Conservation (phyloP, 2,329 filamentous ascomycete genomes). For the Alternaria metachromatica region DNA sequence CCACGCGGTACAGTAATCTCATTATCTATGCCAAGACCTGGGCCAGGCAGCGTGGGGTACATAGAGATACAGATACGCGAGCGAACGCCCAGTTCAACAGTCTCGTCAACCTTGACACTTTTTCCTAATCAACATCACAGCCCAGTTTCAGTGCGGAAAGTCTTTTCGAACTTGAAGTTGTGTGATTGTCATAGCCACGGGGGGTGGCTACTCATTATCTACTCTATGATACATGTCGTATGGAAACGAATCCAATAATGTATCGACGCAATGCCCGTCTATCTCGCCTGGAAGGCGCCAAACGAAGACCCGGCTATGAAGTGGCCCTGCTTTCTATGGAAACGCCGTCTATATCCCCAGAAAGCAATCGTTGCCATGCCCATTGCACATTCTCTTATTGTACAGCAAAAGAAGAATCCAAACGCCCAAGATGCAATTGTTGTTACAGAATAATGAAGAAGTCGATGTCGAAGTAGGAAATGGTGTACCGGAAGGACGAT, state of each 20-base stretch:
- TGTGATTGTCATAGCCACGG: neutral
- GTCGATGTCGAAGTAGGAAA: neutral
- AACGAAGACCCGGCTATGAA: neutral
- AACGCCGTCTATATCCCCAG: conserved; percentile 20
- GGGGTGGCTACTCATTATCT: neutral
- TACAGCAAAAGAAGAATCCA: conserved; percentile 14
- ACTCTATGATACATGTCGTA: neutral
- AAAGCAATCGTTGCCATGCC: conserved; percentile 12
- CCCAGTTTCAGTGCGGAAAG: neutral
- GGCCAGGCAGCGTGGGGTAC: conserved; percentile 27
- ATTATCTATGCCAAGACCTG: conserved; percentile 31
- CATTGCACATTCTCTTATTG: conserved; percentile 17
- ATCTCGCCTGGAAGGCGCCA: neutral
- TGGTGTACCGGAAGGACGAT: neutral
- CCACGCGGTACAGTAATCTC: conserved; percentile 17
- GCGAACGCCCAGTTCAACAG: neutral
- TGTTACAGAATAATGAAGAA: conserved; percentile 14
- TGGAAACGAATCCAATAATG: conserved; percentile 1
- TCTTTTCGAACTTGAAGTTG: neutral
- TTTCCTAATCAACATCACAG: neutral
- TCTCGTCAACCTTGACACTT: neutral
- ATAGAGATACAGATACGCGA: neutral
- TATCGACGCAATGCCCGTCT: conserved; percentile 8
- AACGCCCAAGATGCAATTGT: conserved; percentile 23
- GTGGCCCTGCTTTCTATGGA: conserved; percentile 10